Evolutionary conservation across 2,329 filamentous ascomycete genomes (phyloP), one percentile per base, ranked within the genome.

Genomic region (Rosellinia necatrix): DNA sequence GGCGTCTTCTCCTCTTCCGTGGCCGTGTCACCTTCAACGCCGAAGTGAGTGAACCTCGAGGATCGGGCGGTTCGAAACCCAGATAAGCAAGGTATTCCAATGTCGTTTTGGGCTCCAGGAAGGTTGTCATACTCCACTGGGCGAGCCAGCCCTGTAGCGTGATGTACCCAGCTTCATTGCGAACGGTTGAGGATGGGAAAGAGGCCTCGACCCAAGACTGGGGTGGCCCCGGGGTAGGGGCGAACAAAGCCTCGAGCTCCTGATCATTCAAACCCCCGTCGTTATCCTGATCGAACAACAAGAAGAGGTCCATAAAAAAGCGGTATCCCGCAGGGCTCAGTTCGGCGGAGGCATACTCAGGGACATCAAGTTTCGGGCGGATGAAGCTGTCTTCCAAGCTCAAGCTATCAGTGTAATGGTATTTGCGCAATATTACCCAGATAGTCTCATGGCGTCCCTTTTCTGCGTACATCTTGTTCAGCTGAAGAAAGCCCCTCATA

Each of bases 91-190:
- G 85, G 71, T 99, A 99, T 66, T 96, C 92, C 3, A 99, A 81
- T 0, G 94, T 97, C 0, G 91, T 97, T 70, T 94, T 96, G 10
- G 94, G 93, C 53, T 96, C 92, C 58, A 96, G 86, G 67, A 97
- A 99, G 0, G 94, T 99, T 0, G 94, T 99, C 94, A 99, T 99
- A 71, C 92, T 97, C 94, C 94, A 99, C 68, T 99, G 94, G 3
- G 94, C 94, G 32, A 99, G 83, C 94, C 94, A 99, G 2, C 94
- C 94, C 72, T 99, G 94, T 3, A 99, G 79, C 1, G 94, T 99
- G 59, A 99, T 92, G 71, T 97, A 86, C 0, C 94, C 94, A 7
- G 91, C 91, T 74, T 99, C 94, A 69, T 97, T 97, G 37, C 91
- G 88, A 15, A 97, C 93, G 0, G 94, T 97, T 21, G 91, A 96